phyloP scores from a whole-genome alignment of 257 asterid species.

The Nicotiana obtusifolia region DNA sequence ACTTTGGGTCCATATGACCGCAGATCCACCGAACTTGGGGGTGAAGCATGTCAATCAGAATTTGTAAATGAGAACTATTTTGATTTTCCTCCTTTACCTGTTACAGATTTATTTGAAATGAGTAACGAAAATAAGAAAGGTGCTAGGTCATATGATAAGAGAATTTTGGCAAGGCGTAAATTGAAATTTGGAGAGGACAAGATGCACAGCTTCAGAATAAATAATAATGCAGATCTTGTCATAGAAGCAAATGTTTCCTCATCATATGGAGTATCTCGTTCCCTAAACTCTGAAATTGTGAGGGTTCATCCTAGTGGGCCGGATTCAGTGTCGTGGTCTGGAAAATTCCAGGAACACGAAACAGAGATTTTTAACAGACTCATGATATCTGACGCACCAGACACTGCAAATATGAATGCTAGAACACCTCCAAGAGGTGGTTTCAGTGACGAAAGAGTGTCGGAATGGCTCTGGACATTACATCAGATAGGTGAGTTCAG shows the following conservation, averaged over 20 bases:
- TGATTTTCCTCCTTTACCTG: constrained; percentile 87
- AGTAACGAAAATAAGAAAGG: constrained; percentile 39
- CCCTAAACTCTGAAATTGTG: constrained; percentile 45
- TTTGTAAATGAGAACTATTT: constrained; percentile 44
- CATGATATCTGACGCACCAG: constrained; percentile 63
- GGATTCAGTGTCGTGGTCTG: constrained; percentile 40
- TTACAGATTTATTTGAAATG: constrained; percentile 69
- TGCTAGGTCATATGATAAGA: constrained; percentile 44
- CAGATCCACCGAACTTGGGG: constrained; percentile 34
- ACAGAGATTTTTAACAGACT: constrained; percentile 39
- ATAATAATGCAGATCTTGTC: constrained; percentile 77
- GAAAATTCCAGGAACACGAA: constrained; percentile 30
- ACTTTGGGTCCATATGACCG: constrained; percentile 42
- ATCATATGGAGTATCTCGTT: constrained; percentile 32
- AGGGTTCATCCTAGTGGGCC: constrained; percentile 24
- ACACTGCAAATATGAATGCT: constrained; percentile 34
- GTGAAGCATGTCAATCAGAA: constrained; percentile 40
- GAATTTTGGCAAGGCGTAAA: constrained; percentile 40
- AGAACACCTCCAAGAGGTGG: constrained; percentile 49
- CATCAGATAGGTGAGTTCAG: constrained; percentile 71
- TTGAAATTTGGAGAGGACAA: constrained; percentile 57
- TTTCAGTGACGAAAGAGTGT: constrained; percentile 62
- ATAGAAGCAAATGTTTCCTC: constrained; percentile 55
- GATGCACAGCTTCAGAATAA: constrained; percentile 86
- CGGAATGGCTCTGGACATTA: constrained; percentile 99